phyloP scores from a whole-genome alignment of 768 basidiomycete species.

The Boletus sp. region DNA sequence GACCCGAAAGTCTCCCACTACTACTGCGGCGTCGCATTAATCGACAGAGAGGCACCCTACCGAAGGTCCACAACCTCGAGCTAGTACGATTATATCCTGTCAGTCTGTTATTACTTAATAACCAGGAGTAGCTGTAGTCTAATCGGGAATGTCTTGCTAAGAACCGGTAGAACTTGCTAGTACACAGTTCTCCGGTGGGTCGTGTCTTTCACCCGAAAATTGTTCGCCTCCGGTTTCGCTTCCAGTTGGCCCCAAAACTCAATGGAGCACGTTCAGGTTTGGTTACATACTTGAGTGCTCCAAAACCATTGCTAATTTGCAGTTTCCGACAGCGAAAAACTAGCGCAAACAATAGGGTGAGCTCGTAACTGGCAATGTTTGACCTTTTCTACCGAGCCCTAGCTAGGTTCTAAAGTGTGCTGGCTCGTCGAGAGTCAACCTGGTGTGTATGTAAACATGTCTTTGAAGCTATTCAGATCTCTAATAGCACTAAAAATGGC shows the following conservation, averaged over 20 bases:
- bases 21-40: too few species aligned
- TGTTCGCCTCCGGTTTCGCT: neutral
- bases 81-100: too few species aligned
- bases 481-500: neutral
- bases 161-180: too few species aligned
- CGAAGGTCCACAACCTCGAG: too few species aligned
- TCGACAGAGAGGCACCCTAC: too few species aligned
- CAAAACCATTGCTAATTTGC: neutral
- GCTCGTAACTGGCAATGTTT: neutral
- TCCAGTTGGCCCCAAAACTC: neutral
- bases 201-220: neutral
- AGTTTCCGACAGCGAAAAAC: neutral
- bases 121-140: too few species aligned
- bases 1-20: too few species aligned
- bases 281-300: neutral
- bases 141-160: too few species aligned
- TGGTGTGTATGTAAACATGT: neutral
- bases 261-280: neutral
- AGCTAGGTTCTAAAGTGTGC: neutral
- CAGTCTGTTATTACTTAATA: too few species aligned
- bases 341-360: neutral
- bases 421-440: neutral
- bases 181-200: neutral
- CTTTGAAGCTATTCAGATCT: too few species aligned
- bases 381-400: neutral